phyloP scores from a whole-genome alignment of 164 flowering plant genomes.

The Malania oleifera region DNA sequence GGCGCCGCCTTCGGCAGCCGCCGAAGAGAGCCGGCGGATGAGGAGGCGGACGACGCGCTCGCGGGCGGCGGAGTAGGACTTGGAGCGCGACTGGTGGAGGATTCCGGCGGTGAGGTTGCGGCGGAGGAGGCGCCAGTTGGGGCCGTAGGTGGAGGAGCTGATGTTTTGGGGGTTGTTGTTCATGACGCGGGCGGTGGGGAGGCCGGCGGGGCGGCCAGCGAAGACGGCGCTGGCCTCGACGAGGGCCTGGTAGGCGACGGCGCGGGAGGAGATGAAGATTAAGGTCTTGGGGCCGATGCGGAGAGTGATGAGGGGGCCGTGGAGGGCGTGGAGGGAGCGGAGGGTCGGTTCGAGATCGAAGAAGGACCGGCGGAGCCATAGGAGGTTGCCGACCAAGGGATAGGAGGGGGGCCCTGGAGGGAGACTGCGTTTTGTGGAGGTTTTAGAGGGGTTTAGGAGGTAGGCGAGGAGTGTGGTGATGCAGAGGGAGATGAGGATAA shows the following conservation, averaged over 20 bases:
- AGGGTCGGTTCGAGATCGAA: background rate
- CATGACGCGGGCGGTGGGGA: no score
- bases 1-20: no score
- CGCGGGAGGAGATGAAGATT: background rate
- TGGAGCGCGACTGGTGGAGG: conserved; percentile 4
- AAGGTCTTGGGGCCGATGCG: background rate
- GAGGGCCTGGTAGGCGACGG: background rate
- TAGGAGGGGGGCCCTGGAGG: background rate
- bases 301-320: background rate
- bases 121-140: conserved; percentile 7
- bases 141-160: conserved; percentile 7
- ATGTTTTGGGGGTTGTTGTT: no score
- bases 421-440: background rate
- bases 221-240: background rate
- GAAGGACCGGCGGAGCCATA: background rate
- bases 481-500: background rate
- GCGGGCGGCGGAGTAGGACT: conserved; percentile 4
- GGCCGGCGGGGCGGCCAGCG: background rate
- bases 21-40: background rate
- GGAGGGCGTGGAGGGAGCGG: background rate
- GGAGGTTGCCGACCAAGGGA: background rate
- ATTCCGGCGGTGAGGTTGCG: no score
- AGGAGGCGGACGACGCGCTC: conserved; percentile 2
- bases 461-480: background rate
- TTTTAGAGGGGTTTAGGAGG: background rate